Base-by-base conservation (phyloP, 1,284 basidiomycete genomes). In the Boletus sp. region DNA sequence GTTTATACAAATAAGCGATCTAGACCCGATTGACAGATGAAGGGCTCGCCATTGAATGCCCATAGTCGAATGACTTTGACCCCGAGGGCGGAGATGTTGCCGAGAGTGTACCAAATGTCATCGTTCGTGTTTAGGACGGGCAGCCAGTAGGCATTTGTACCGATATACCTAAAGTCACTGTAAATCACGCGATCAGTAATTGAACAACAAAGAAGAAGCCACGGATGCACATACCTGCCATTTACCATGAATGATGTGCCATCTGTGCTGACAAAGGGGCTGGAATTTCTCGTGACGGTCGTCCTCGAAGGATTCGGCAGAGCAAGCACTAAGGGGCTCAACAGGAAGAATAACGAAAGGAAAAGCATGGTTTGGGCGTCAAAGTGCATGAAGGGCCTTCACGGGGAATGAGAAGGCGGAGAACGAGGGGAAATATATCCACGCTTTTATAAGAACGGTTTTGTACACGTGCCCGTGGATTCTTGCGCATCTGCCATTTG, bases 61-160 rank as follows among this genome's bases (percentile, higher is more conserved):
- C 88, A 89, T 7, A 84, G 78, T 39, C 87, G 80, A 20, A 88
- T 78, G 29, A 86, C 85, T 57, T 80, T 85, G 60, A 86, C 77
- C 2, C 85, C 84, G 6, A 78, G 74, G 12, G 76, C 74, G 15
- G 80, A 78, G 64, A 89, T 87, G 49, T 80, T 81, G 15, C 76
- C 74, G 43, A 89, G 74, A 1, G 84, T 85, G 52, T 72, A 67
- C 61, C 84, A 78, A 27, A 89, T 83, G 67, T 88, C 86, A 47
- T 81, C 66, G 24, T 83, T 75, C 24, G 76, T 78, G 56, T 83
- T 82, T 31, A 89, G 67, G 15, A 80, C 71, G 31, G 82, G 74
- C 31, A 89, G 67, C 88, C 87, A 89, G 71, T 88, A 89, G 2
- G 81, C 83, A 61, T 85, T 85, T 1, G 87, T 86, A 16, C 85